A percentile compares a stretch with the other conserved stretches of the same genome.
Conservation (phyloP, 331 rosid species). For the Acacia concinna region DNA sequence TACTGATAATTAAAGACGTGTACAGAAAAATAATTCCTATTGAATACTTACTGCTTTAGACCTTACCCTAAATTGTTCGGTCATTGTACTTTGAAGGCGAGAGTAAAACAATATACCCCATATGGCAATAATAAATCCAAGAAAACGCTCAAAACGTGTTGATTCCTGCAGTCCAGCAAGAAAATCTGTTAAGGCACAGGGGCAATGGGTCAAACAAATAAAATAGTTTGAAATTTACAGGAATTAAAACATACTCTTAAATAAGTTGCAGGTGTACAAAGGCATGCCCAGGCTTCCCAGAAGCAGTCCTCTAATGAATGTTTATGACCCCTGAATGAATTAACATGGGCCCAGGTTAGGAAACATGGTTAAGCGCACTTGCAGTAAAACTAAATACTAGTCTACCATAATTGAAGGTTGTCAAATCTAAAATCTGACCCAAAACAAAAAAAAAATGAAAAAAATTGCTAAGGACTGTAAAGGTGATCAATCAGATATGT, state of each 20-base stretch:
- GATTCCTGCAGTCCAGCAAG: slow-evolving; percentile 58
- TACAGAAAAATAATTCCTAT: slow-evolving; percentile 27
- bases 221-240: slow-evolving; percentile 24
- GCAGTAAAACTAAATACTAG: slow-evolving; percentile 27
- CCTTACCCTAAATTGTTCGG: slow-evolving; percentile 95
- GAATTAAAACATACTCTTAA: slow-evolving; percentile 58
- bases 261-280: slow-evolving; percentile 84
- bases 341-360: slow-evolving; percentile 33
- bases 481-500: neutral
- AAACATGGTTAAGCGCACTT: slow-evolving; percentile 32
- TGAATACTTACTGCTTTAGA: slow-evolving; percentile 29
- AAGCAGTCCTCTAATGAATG: slow-evolving; percentile 90
- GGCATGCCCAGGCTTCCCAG: slow-evolving; percentile 99
- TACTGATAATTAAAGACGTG: slow-evolving; percentile 30
- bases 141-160: slow-evolving; percentile 84
- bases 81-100: slow-evolving; percentile 92
- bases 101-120: slow-evolving; percentile 96
- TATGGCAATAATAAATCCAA: slow-evolving; percentile 90
- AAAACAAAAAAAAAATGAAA: neutral
- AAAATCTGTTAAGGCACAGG: slow-evolving; percentile 16
- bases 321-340: slow-evolving; percentile 47
- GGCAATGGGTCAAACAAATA: neutral
- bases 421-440: neutral
- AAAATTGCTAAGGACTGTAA: neutral
- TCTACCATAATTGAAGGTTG: neutral